Percentiles rank a stretch among this genome's conserved stretches.
These are phyloP conservation scores for Geotrichum macrosporum DNA, from an alignment of 1,139 yeast genomes.

Conservation along the genomic window DNA sequence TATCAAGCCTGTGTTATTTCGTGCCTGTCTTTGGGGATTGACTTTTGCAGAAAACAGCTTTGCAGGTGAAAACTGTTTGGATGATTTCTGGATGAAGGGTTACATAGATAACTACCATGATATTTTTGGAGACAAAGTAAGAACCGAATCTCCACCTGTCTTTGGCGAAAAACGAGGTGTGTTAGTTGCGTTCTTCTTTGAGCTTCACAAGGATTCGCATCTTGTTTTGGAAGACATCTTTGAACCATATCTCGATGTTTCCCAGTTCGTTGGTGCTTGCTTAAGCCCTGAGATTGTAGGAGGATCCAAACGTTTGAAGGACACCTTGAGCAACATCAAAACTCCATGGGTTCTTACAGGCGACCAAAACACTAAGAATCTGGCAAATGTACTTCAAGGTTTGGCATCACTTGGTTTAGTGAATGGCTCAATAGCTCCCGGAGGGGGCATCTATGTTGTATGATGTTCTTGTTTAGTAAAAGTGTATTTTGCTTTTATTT, in stretches of 20 bases:
- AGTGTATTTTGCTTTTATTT: neutral
- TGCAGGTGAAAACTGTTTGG: neutral
- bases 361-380: conserved; percentile 12
- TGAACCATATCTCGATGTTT: neutral
- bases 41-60: neutral
- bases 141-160: neutral
- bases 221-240: conserved; percentile 7
- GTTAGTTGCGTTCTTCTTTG: conserved; percentile 11
- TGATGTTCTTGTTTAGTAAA: neutral
- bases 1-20: conserved; percentile 12
- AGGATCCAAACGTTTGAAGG: conserved; percentile 13
- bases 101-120: conserved; percentile 5
- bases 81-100: conserved; percentile 19
- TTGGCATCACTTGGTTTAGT: conserved; percentile 19
- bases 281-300: conserved; percentile 14
- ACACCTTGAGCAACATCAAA: conserved; percentile 16
- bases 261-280: conserved; percentile 15
- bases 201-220: conserved; percentile 8
- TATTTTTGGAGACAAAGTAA: conserved; percentile 5
- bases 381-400: conserved; percentile 18
- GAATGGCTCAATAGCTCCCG: conserved; percentile 16
- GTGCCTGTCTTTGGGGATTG: conserved; percentile 20
- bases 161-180: neutral
- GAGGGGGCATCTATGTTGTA: conserved; percentile 17
- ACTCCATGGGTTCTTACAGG: conserved; percentile 15